Evolutionary conservation across 1,284 basidiomycete genomes (phyloP).

Genomic region (Sanghuangporus baumii): DNA sequence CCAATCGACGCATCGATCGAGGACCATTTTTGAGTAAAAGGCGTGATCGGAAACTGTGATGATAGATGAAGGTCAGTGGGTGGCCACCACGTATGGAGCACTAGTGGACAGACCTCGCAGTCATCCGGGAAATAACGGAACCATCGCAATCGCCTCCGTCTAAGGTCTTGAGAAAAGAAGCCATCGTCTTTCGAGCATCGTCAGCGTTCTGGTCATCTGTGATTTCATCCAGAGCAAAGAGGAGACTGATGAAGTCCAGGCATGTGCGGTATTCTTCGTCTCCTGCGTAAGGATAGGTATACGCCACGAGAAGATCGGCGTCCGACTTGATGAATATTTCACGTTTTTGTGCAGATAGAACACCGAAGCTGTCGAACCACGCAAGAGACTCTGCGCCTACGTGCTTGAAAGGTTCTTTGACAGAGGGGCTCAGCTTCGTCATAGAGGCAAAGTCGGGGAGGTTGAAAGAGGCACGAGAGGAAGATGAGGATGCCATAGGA

Average conservation of each 20-base stretch:
- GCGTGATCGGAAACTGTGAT: constrained; percentile 8
- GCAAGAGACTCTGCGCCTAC: constrained; percentile 50
- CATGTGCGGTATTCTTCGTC: constrained; percentile 53
- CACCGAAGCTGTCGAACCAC: constrained; percentile 57
- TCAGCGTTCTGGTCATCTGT: constrained; percentile 59
- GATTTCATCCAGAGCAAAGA: constrained; percentile 66
- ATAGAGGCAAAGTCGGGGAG: constrained; percentile 52
- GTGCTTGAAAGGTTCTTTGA: constrained; percentile 49
- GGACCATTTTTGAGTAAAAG: constrained; percentile 13
- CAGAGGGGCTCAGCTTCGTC: constrained; percentile 15
- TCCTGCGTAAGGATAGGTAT: constrained; percentile 55
- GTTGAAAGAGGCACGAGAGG: constrained; percentile 34
- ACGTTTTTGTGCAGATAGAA: constrained; percentile 55
- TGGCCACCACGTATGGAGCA: background rate
- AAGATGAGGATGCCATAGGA: background rate
- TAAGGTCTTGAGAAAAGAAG: constrained; percentile 49
- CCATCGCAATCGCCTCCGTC: constrained; percentile 46
- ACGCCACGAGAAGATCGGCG: constrained; percentile 58
- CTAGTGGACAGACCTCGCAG: constrained; percentile 2
- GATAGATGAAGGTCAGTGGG: background rate
- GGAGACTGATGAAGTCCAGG: constrained; percentile 61
- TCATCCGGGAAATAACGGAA: constrained; percentile 34
- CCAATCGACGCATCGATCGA: constrained; percentile 34
- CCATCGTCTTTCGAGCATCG: constrained; percentile 49
- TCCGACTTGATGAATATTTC: constrained; percentile 54